A percentile compares a stretch with the other conserved stretches of the same genome.
Evolutionary conservation across 352 stramenopile species (phyloP).

Genomic region (Phytophthora gonapodyides): DNA sequence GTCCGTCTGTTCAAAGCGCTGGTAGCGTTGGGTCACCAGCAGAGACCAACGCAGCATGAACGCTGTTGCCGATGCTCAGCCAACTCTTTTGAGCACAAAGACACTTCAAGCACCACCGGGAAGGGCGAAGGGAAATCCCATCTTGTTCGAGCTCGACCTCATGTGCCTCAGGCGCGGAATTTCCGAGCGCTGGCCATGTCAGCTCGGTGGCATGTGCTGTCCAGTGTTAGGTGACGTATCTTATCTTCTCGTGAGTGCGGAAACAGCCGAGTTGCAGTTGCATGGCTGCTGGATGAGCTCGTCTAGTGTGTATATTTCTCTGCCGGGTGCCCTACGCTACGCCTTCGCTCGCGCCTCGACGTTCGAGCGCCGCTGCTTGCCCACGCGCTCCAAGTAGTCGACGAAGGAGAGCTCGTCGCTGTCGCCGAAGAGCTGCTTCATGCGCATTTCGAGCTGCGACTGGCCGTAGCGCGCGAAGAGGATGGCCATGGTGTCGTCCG

Average conservation of each 20-base stretch:
- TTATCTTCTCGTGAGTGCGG: too few species aligned
- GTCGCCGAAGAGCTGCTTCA: conserved; percentile 92
- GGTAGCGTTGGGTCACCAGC: neutral
- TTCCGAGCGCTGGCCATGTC: too few species aligned
- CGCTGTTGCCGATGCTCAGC: too few species aligned
- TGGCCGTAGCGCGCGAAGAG: conserved; percentile 94
- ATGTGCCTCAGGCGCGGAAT: too few species aligned
- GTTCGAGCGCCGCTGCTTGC: conserved; percentile 74
- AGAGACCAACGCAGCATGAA: too few species aligned
- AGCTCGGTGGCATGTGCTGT: too few species aligned
- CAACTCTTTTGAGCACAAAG: neutral
- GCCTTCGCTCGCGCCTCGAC: conserved; percentile 56
- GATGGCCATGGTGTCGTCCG: conserved; percentile 99
- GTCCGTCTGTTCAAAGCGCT: neutral
- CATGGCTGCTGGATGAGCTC: too few species aligned
- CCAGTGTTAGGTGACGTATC: too few species aligned
- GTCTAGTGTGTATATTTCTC: conserved; percentile 17
- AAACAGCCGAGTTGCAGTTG: too few species aligned
- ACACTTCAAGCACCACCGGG: conserved; percentile 25
- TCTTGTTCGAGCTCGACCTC: conserved; percentile 3
- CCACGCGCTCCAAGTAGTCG: conserved; percentile 76
- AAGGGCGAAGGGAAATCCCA: conserved; percentile 1
- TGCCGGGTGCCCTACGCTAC: conserved; percentile 23
- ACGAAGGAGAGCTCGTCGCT: conserved; percentile 83
- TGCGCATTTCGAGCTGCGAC: conserved; percentile 89